Evolutionary conservation across 805 yeast species (phyloP), one percentile per base, ranked within the genome.

Genomic region (Dipodascopsis uninucleata): DNA sequence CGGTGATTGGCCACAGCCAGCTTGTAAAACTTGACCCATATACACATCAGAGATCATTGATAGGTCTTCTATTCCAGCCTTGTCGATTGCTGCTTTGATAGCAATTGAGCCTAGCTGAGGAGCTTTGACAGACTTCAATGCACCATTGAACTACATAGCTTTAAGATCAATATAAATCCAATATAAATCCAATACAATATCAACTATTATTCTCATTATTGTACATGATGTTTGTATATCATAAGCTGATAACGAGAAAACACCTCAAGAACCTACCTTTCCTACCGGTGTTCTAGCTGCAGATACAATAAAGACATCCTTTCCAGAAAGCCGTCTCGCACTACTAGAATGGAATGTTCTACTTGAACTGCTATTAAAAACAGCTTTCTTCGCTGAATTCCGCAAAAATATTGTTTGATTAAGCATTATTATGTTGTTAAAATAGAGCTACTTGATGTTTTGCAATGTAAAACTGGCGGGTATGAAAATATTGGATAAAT

Each of bases 1-100:
- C 34, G 98, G 97, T 47, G 90, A 88, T 71, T 90, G 98, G 52
- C 98, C 97, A 49, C 85, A 81, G 61, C 86, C 86, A 53, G 97
- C 97, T 61, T 85, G 85, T 61, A 87, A 69, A 39, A 88, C 98
- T 61, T 87, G 85, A 61, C 98, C 98, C 65, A 88, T 88, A 61
- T 84, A 76, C 63, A 90, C 80, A 68, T 90, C 97, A 55, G 89
- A 95, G 44, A 85, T 93, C 12, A 41, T 41, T 2, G 43, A 17
- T 14, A 31, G 37, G 35, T 45, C 39, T 49, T 81, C 72, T 67
- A 90, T 76, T 62, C 81, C 78, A 47, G 96, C 95, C 60, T 47
- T 34, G 45, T 71, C 84, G 45, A 90, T 69, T 5, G 95, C 97
- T 39, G 90, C 82, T 55, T 78, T 79, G 50, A 88, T 93, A 33